A percentile compares a stretch with the other conserved stretches of the same genome.
phyloP scores from a whole-genome alignment of 139 green algal genomes.

The Volvox reticuliferus region DNA sequence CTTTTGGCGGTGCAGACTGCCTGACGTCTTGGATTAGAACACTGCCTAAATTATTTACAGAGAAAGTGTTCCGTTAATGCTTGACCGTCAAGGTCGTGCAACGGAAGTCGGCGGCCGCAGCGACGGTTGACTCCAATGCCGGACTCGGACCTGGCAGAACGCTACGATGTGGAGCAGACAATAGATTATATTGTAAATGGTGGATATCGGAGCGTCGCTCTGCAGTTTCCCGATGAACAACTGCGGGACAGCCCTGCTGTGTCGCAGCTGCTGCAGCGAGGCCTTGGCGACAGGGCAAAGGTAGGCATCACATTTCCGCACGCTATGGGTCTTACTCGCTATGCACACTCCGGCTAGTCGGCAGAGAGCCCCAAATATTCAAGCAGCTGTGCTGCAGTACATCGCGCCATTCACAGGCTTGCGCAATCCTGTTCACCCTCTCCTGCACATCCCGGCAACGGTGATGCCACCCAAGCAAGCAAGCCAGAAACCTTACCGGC shows the following conservation, averaged over 20 bases:
- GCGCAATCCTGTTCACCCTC: too few species aligned
- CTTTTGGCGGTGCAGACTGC: background rate
- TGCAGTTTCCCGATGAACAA: slow-evolving; percentile 85
- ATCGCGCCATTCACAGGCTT: too few species aligned
- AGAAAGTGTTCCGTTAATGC: background rate
- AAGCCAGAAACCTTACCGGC: too few species aligned
- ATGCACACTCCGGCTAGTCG: too few species aligned
- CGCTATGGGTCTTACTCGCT: too few species aligned
- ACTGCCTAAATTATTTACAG: background rate
- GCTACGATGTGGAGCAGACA: slow-evolving; percentile 56
- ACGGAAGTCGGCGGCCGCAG: slow-evolving; percentile 8
- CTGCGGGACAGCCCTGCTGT: slow-evolving; percentile 65
- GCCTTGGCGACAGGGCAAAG: slow-evolving; percentile 5
- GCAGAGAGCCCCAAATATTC: too few species aligned
- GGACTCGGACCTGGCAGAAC: background rate
- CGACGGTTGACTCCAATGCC: background rate
- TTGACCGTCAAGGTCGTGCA: too few species aligned
- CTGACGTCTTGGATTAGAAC: background rate
- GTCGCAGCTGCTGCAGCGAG: slow-evolving; percentile 45
- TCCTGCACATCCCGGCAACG: too few species aligned
- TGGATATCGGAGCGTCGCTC: slow-evolving; percentile 62
- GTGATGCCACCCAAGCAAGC: too few species aligned
- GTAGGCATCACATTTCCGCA: background rate
- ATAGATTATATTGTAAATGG: slow-evolving; percentile 63
- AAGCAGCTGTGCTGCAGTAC: too few species aligned